Conservation (phyloP, 768 basidiomycete species). For the Kondoa malvinella region DNA sequence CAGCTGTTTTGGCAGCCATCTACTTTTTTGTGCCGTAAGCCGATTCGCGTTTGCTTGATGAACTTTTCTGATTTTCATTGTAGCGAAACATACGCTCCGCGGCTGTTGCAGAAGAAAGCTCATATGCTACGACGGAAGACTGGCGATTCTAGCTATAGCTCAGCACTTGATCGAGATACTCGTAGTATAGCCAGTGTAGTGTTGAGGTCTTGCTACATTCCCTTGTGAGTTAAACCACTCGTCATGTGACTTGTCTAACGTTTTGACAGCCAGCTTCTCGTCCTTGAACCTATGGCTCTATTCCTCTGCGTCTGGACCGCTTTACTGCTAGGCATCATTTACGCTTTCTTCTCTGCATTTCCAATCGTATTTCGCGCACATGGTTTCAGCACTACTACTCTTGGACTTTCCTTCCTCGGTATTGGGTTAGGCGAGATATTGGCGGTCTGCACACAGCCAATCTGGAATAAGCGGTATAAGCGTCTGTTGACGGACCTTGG, state of each 20-base stretch:
- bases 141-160: neutral
- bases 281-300: conserved; percentile 58
- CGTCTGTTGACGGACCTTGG: neutral
- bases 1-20: neutral
- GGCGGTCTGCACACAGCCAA: conserved; percentile 27
- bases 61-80: neutral
- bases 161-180: neutral
- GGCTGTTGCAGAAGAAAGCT: neutral
- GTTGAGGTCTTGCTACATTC: neutral
- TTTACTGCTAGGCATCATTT: conserved; percentile 31
- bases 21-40: neutral
- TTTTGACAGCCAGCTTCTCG: conserved; percentile 34
- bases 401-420: conserved; percentile 9
- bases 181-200: neutral
- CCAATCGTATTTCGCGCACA: conserved; percentile 30
- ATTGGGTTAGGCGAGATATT: conserved; percentile 31
- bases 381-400: conserved; percentile 28
- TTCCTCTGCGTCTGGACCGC: conserved; percentile 51
- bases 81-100: neutral
- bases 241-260: conserved; percentile 12
- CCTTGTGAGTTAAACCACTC: neutral
- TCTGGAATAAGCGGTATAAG: conserved; percentile 27
- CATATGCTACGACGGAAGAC: neutral
- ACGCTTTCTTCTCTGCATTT: conserved; percentile 31
- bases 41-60: neutral